These are phyloP conservation scores for Bonia amplexicaulis DNA, from an alignment of 176 grass and related monocot genomes.

Conservation along the genomic window DNA sequence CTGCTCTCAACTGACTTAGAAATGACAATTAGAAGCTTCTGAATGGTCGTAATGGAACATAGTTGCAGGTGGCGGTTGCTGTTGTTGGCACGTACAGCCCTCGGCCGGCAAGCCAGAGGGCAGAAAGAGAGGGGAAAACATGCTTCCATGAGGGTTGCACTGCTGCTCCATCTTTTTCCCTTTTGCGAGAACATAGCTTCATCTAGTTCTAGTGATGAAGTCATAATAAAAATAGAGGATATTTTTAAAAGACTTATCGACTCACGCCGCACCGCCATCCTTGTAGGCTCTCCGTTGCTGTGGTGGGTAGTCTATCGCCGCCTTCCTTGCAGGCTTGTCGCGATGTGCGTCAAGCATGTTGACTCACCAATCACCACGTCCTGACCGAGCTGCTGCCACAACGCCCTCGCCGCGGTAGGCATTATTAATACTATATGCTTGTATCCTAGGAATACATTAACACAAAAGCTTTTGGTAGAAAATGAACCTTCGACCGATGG, in stretches of 20 bases:
- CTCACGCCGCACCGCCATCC: too few relatives aligned
- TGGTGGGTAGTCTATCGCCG: too few relatives aligned
- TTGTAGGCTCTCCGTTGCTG: too few relatives aligned
- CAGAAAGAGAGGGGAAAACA: background rate
- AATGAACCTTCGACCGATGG: constrained; percentile 40
- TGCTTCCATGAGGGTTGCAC: background rate
- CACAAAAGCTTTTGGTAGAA: background rate
- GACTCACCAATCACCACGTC: too few relatives aligned
- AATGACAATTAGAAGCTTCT: constrained; percentile 3
- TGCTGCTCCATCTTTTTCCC: background rate
- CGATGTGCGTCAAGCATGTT: too few relatives aligned
- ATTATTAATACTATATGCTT: background rate
- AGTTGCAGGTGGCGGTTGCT: background rate
- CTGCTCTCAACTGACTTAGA: background rate
- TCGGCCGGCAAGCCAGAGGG: background rate
- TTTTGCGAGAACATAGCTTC: background rate
- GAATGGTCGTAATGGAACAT: background rate
- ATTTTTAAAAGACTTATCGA: too few relatives aligned
- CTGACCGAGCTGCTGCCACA: too few relatives aligned
- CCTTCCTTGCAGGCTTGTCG: too few relatives aligned
- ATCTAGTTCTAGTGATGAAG: too few relatives aligned
- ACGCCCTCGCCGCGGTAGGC: too few relatives aligned
- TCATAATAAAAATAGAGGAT: too few relatives aligned
- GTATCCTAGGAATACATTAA: background rate
- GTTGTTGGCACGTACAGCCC: background rate